Evolutionary conservation across 1,284 basidiomycete genomes (phyloP), one percentile per base, ranked within the genome.

Genomic region (Leucoagaricus sp.): DNA sequence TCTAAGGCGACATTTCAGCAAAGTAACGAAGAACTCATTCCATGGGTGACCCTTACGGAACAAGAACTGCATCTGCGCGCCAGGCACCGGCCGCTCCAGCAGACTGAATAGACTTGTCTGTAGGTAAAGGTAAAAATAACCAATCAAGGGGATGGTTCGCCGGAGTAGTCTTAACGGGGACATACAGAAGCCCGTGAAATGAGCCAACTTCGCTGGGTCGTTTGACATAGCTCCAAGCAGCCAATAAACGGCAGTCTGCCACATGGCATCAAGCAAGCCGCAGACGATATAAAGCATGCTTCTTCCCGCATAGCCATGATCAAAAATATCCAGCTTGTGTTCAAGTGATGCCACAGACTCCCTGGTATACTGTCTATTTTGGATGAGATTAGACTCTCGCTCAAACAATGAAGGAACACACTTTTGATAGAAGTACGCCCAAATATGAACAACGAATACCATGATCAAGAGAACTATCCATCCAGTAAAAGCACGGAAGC

Each of bases 361-460:
- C 19, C 88, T 81, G n/a, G 85, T 85, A 68, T 89, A 89, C 28
- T 80, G 62, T 67, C 86, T 87, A 25, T 42, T 34, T 58, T 49
- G 4, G 17, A 38, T 15, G 25, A 44, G 38, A 28, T 48, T 46
- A 12, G 26, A 4, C 9, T 28, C 19, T 25, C 15, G 3, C 36
- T 9, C 40, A 38, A 6, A 28, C 29, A 19, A 34, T 21, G 49
- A 33, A 28, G 29, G 34, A 5, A 70, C 72, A 48, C 55, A 86
- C 87, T 70, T 84, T 65, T 89, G 87, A 64, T 89, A 89, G 66
- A 84, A 80, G 67, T 82, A 89, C 0, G 75, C 82, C 84, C 87
- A 89, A 19, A 77, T 82, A 65, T 89, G 87, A 10, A 86, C 79
- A 41, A 82, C 69, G 65, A 87, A 85, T n/a, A 87, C 82, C 73